phyloP scores from a whole-genome alignment of 441 rosid genomes.

The Pelargonium myrrhifolium region DNA sequence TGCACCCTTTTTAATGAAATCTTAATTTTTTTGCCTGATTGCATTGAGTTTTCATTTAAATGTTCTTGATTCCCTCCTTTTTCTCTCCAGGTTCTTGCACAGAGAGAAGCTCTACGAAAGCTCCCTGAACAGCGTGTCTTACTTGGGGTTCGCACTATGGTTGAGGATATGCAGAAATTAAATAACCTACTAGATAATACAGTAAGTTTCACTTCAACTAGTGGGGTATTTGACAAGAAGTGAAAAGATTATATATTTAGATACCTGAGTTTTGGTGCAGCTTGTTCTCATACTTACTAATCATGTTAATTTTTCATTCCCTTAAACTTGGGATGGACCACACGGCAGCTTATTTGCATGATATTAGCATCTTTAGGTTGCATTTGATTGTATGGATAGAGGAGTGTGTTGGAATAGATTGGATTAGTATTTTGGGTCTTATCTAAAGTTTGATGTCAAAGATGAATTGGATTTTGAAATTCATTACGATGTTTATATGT shows the following conservation, averaged over 20 bases:
- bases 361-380: no score
- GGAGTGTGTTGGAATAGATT: no score
- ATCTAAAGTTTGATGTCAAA: no score
- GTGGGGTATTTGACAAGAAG: not conserved
- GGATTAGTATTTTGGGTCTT: no score
- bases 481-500: no score
- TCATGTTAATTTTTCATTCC: not conserved
- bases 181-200: not conserved
- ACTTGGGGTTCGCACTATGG: not conserved
- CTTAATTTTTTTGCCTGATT: not conserved
- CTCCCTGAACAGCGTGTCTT: not conserved
- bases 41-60: not conserved
- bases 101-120: not conserved
- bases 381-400: no score
- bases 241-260: not conserved
- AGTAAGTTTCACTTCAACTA: not conserved
- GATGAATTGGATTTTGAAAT: no score
- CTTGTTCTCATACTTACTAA: not conserved
- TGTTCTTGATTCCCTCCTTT: not conserved
- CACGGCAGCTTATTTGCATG: no score
- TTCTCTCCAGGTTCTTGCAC: not conserved
- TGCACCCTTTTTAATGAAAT: not conserved
- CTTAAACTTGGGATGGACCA: not conserved
- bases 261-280: not conserved
- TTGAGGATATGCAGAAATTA: slow-evolving; percentile 1